A percentile compares a stretch with the other conserved stretches of the same genome.
These are phyloP conservation scores for Monosporascus sp. DNA, from an alignment of 2,329 filamentous ascomycete species.

Conservation along the genomic window DNA sequence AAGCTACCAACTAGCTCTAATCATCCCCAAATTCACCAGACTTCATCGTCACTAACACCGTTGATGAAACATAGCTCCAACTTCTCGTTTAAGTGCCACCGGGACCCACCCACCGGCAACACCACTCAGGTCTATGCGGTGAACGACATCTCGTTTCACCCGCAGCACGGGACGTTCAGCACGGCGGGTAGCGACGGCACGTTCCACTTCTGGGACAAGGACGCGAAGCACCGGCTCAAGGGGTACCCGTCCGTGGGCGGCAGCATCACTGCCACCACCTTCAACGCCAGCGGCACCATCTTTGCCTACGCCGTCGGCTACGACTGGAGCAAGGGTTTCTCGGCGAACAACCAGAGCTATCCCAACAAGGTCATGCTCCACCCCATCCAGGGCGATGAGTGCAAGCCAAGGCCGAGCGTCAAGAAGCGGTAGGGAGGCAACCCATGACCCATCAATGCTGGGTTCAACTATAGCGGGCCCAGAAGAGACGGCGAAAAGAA, in stretches of 20 bases:
- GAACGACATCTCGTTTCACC: conserved; percentile 97
- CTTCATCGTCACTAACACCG: conserved; percentile 3
- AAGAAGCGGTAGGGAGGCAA: conserved; percentile 49
- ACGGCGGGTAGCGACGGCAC: conserved; percentile 94
- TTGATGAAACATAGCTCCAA: conserved; percentile 56
- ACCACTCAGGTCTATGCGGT: conserved; percentile 88
- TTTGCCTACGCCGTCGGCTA: conserved; percentile 91
- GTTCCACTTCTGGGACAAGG: conserved; percentile 96
- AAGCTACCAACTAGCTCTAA: conserved; percentile 24
- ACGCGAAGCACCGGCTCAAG: conserved; percentile 83
- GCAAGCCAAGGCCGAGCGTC: conserved; percentile 54
- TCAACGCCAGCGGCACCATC: conserved; percentile 79
- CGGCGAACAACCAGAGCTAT: conserved; percentile 69
- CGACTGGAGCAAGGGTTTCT: conserved; percentile 97
- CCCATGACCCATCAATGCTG: too few species aligned
- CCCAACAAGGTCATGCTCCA: conserved; percentile 84
- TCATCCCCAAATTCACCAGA: neutral
- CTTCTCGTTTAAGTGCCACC: conserved; percentile 99
- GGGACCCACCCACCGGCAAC: conserved; percentile 70
- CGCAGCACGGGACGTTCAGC: conserved; percentile 94
- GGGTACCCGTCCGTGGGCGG: conserved; percentile 82
- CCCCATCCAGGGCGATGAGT: conserved; percentile 60
- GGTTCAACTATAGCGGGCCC: too few species aligned
- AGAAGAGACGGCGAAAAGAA: too few species aligned
- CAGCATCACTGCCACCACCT: conserved; percentile 85